These are phyloP conservation scores for Sclerotinia glacialis DNA, from an alignment of 2,329 filamentous ascomycete genomes.

Conservation along the genomic window DNA sequence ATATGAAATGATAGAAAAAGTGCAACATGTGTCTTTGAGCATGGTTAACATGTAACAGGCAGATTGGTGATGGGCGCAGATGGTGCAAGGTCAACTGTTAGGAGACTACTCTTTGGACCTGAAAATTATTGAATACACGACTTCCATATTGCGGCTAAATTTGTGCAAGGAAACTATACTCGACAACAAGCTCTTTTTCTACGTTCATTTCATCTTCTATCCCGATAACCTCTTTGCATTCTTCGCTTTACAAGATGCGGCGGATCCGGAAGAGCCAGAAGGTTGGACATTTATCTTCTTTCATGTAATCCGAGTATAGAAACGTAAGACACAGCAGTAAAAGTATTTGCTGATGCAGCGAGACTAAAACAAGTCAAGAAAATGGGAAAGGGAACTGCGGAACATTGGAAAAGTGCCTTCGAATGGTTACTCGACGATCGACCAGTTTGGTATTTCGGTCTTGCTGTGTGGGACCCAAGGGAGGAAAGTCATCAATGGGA, in stretches of 20 bases:
- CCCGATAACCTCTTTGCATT: slow-evolving; percentile 46
- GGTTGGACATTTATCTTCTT: slow-evolving; percentile 48
- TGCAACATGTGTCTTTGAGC: slow-evolving; percentile 39
- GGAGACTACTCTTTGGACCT: slow-evolving; percentile 38
- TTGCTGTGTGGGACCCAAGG: slow-evolving; percentile 40
- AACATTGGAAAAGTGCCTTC: slow-evolving; percentile 47
- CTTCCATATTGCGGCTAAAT: slow-evolving; percentile 47
- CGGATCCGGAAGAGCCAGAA: slow-evolving; percentile 41
- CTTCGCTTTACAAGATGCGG: slow-evolving; percentile 46
- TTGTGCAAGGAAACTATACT: slow-evolving; percentile 45
- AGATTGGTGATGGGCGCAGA: slow-evolving; percentile 41
- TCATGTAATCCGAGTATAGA: slow-evolving; percentile 44
- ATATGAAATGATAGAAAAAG: slow-evolving; percentile 31
- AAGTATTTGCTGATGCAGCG: slow-evolving; percentile 40
- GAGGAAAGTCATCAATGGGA: slow-evolving; percentile 38
- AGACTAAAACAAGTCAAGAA: slow-evolving; percentile 44
- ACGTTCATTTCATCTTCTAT: slow-evolving; percentile 45
- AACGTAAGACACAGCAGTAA: slow-evolving; percentile 43
- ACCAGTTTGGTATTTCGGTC: slow-evolving; percentile 36
- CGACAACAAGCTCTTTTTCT: slow-evolving; percentile 46
- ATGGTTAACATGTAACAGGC: slow-evolving; percentile 37
- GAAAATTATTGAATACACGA: slow-evolving; percentile 39
- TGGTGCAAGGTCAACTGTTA: slow-evolving; percentile 38
- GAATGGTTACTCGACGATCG: slow-evolving; percentile 39
- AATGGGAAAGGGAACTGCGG: slow-evolving; percentile 41